These are phyloP conservation scores for Aulographum hederae DNA, from an alignment of 2,329 filamentous ascomycete species.

Conservation along the genomic window DNA sequence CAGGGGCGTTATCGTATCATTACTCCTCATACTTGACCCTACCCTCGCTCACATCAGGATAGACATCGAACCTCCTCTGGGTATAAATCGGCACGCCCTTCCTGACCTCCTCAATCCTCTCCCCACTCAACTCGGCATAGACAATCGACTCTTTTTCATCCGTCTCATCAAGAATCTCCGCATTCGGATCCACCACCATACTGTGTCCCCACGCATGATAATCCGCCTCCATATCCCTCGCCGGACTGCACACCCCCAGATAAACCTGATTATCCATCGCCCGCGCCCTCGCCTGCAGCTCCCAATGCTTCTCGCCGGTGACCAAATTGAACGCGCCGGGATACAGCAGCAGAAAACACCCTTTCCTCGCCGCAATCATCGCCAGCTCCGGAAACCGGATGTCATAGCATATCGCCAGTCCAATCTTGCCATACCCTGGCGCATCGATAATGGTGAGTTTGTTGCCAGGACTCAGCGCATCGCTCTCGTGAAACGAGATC, in stretches of 20 bases:
- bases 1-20: too few relatives aligned
- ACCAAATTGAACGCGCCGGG: slow-evolving; percentile 96
- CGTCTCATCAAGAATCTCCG: slow-evolving; percentile 59
- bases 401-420: slow-evolving; percentile 91
- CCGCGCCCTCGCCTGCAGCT: slow-evolving; percentile 59
- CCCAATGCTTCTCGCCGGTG: slow-evolving; percentile 85
- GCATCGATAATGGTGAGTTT: slow-evolving; percentile 72
- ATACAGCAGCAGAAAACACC: slow-evolving; percentile 77
- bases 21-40: slow-evolving; percentile 4
- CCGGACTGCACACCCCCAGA: slow-evolving; percentile 81
- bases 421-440: slow-evolving; percentile 75
- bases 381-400: slow-evolving; percentile 90
- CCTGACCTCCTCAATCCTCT: slow-evolving; percentile 54
- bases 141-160: slow-evolving; percentile 64
- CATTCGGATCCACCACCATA: slow-evolving; percentile 74
- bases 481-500: slow-evolving; percentile 79
- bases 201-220: slow-evolving; percentile 93
- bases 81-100: slow-evolving; percentile 67
- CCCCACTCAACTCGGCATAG: slow-evolving; percentile 49
- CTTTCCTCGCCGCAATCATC: slow-evolving; percentile 68
- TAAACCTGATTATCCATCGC: slow-evolving; percentile 92
- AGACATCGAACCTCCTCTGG: slow-evolving; percentile 88
- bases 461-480: slow-evolving; percentile 72
- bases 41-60: slow-evolving; percentile 67
- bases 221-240: slow-evolving; percentile 53